Percentiles rank a stretch among this genome's conserved stretches.
Evolutionary conservation across 305 asterid genomes (phyloP).

Genomic region (Stenogyne calaminthoides): DNA sequence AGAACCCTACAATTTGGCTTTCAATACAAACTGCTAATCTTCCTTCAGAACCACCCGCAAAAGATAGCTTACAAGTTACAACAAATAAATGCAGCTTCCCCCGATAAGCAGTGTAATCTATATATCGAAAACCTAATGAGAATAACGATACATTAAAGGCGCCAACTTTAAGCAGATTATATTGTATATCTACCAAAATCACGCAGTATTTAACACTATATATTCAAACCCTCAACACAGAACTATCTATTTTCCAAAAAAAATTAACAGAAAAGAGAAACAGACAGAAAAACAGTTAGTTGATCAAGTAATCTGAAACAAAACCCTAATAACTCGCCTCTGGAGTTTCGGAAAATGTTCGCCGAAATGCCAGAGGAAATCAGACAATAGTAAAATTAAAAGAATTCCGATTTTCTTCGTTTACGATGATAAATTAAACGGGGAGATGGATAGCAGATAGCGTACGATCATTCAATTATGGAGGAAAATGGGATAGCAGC

Average conservation of each 20-base stretch:
- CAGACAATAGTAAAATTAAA: constrained; percentile 3
- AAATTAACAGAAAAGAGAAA: constrained; percentile 4
- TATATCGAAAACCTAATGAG: constrained; percentile 23
- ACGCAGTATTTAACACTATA: constrained; percentile 23
- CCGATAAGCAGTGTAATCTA: constrained; percentile 10
- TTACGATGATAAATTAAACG: constrained; percentile 13
- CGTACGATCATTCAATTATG: constrained; percentile 44
- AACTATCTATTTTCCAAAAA: background rate
- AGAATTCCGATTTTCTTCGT: constrained; percentile 22
- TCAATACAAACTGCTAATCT: constrained; percentile 21
- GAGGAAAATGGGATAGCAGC: constrained; percentile 26
- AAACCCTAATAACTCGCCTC: constrained; percentile 48
- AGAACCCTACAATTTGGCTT: background rate
- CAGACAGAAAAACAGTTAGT: constrained; percentile 19
- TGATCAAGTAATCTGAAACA: constrained; percentile 44
- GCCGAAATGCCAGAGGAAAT: constrained; percentile 43
- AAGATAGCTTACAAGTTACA: background rate
- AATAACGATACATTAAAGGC: constrained; percentile 16
- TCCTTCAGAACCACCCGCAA: constrained; percentile 23
- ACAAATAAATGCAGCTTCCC: constrained; percentile 25
- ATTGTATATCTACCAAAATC: constrained; percentile 12
- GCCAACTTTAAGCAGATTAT: constrained; percentile 25
- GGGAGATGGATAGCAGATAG: constrained; percentile 21
- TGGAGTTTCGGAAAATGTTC: constrained; percentile 26
- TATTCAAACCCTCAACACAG: constrained; percentile 17